Evolutionary conservation across 768 basidiomycete genomes (phyloP), one percentile per base, ranked within the genome.

Genomic region (Agaricus sinodeliciosus): DNA sequence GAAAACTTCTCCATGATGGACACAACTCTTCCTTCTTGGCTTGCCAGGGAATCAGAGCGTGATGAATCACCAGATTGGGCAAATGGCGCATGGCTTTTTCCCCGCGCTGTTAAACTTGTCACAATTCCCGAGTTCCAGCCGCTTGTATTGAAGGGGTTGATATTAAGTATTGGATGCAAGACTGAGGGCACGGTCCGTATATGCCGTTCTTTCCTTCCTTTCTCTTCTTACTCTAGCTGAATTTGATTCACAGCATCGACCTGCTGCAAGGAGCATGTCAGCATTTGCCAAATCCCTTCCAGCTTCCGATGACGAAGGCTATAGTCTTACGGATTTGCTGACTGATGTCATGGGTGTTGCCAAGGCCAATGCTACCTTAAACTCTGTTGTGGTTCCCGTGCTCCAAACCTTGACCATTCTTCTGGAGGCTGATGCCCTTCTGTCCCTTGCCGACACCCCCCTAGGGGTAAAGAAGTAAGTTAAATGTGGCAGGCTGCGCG

Each of bases 151-250:
- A 70, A 72, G 9, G 92, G 92, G 11, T 63, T 95, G 6, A 75
- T 94, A 11, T 72, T 89, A 50, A 94, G 90, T 62, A 72, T 92
- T 35, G 87, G 85, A 34, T 90, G 88, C 65, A 87, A 82, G 67
- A 91, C 91, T 8, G 84, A 89, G 55, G 88, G 85, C 62, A 90
- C 85, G 4, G 94, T 95, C 63, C 69, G 87, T 69, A 22, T 13
- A 35, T 39, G 49, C 19, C 25, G 25, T 46, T 9, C 31, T 3
- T 35, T 50, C 9, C 18, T 49, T 43, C 8, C 37, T 58, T 45
- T 49, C 15, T n/a, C 50, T 26, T 55, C 48, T 57, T 43, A 54
- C 52, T 59, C 12, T 16, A 47, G 19, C 49, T 47, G 34, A 31
- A 56, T 51, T 63, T 22, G 22, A 22, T 3, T 22, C 3, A 22